Base-by-base conservation (phyloP, 768 basidiomycete genomes). In the Amanita pseudoporphyria region DNA sequence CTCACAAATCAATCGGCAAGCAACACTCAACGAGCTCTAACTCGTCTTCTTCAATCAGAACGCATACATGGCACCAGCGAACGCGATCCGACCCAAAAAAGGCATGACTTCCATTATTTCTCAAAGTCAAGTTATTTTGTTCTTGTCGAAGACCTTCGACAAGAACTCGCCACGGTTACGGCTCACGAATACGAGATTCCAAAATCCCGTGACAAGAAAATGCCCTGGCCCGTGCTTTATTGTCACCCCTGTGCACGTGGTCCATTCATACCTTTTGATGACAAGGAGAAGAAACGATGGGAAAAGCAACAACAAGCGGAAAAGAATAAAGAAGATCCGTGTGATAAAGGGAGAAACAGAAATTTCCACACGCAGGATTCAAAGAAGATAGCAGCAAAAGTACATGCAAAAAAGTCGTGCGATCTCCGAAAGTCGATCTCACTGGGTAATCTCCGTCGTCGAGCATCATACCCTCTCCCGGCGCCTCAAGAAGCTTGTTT, bases 41-140 rank as follows among this genome's bases (percentile, higher is more conserved):
- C 74, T 10, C 77, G 72, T 30, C 72, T 87, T 14, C 69, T 90
- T 37, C 81, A 89, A 57, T 83, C 85, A 16, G 96, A 98, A 62
- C 82, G 82, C 53, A 64, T 88, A 36, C 81, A 90, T 54, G 96
- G 96, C 40, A 86, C 82, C 1, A 83, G 80, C 14, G 96, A 99
- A 69, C 87, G 95, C 40, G 96, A 99, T 66, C 84, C 90, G 1
- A 82, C 78, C 16, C 87, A 93, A 54, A 88, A 79, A 54, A 81
- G 93, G 44, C 83, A 86, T 54, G 92, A 94, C 64, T 90, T 81
- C 60, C 79, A 76, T 50, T 99, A 98, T 63, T 98, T 98, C 64
- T 66, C 77, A 14, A 78, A 81, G 36, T 73, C 74, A 36, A 79
- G 76, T 45, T 82, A 77, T 60, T 97, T 91, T 62, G 74, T 97